These are phyloP conservation scores for Rhododendron henanense DNA, from an alignment of 148 eudicot genomes.

Conservation along the genomic window DNA sequence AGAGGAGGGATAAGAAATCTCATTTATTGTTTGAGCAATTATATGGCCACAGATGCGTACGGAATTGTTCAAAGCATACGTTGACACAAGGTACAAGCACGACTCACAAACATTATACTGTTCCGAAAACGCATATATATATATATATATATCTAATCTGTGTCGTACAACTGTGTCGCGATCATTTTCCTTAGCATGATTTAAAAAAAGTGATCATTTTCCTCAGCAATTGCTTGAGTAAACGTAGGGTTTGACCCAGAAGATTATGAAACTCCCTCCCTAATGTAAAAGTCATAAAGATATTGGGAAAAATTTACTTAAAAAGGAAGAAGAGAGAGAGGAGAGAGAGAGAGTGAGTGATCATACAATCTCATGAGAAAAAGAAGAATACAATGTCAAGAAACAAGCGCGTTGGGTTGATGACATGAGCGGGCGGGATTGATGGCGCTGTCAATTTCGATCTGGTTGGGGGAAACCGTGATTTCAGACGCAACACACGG, in stretches of 20 bases:
- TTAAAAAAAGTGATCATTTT: no score
- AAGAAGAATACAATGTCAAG: not conserved
- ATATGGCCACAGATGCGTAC: not conserved
- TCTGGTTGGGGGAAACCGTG: not conserved
- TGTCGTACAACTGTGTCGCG: not conserved
- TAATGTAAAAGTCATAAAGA: not conserved
- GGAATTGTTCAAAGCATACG: not conserved
- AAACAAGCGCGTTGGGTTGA: not conserved
- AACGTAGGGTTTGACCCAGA: not conserved
- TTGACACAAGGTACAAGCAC: no score
- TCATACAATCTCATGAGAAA: not conserved
- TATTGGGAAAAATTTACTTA: not conserved
- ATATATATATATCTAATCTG: no score
- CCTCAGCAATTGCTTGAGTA: not conserved
- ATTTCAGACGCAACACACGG: constrained; percentile 8
- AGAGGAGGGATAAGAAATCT: not conserved
- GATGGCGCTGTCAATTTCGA: not conserved
- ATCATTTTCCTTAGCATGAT: not conserved
- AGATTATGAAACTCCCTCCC: not conserved
- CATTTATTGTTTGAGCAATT: not conserved
- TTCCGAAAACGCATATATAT: no score
- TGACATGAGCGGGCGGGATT: not conserved
- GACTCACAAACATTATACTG: no score
- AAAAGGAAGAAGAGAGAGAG: no score
- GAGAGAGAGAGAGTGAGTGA: not conserved